Percentiles rank a stretch among this genome's conserved stretches.
phyloP scores from a whole-genome alignment of 805 yeast species.

The Alloascoidea hylecoeti region DNA sequence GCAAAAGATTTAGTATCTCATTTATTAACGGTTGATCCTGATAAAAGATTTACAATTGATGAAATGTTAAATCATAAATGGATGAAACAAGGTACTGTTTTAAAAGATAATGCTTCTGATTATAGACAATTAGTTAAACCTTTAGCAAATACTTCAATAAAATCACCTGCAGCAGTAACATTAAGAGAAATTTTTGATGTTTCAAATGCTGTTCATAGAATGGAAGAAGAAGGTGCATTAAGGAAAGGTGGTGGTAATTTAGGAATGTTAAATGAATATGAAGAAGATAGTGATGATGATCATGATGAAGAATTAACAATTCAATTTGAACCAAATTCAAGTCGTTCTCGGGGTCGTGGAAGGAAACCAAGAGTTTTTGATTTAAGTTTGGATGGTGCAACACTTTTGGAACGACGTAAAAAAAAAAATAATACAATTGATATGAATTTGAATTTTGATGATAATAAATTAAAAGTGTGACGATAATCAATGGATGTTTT shows the following conservation, averaged over 20 bases:
- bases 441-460: too few species aligned
- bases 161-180: constrained; percentile 55
- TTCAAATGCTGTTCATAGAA: constrained; percentile 74
- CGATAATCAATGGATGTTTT: too few species aligned
- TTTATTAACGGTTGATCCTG: constrained; percentile 58
- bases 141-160: constrained; percentile 4
- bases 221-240: constrained; percentile 45
- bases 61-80: constrained; percentile 63
- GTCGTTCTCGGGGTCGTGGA: too few species aligned
- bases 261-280: constrained; percentile 5
- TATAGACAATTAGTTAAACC: not conserved
- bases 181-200: constrained; percentile 80
- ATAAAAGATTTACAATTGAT: constrained; percentile 50
- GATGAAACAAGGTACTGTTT: constrained; percentile 16
- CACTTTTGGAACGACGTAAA: constrained; percentile 40
- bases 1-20: constrained; percentile 58
- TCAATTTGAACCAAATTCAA: too few species aligned
- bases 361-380: constrained; percentile 29
- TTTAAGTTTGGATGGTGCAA: constrained; percentile 48
- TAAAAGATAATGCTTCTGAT: not conserved
- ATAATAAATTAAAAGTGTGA: too few species aligned
- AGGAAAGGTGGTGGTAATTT: constrained; percentile 6
- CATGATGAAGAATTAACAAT: not conserved
- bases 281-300: constrained; percentile 12
- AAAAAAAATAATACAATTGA: too few species aligned